Percentiles rank a stretch among this genome's conserved stretches.
phyloP scores from a whole-genome alignment of 2,329 filamentous ascomycete genomes.

The Blumeria hordei region DNA sequence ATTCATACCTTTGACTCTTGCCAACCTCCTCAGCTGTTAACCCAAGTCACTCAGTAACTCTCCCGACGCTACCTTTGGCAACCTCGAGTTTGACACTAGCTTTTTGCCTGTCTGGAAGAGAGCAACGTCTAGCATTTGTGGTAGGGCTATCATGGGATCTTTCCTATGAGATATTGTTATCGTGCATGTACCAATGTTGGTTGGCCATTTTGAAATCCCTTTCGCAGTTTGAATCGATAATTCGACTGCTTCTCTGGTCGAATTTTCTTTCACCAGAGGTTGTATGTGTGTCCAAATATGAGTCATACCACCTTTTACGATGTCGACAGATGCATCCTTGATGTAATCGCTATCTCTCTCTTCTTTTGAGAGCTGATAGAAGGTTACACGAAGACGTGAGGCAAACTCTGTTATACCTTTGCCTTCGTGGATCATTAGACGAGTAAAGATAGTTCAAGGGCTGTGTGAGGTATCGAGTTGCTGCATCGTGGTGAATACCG shows the following conservation, averaged over 20 bases:
- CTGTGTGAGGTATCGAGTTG: background rate
- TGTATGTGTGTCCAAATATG: background rate
- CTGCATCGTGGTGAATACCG: background rate
- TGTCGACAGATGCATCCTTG: background rate
- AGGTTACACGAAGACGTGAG: background rate
- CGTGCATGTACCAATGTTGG: too few relatives aligned
- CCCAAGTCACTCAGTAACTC: too few relatives aligned
- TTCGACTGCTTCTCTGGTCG: background rate
- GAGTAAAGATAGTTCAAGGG: background rate
- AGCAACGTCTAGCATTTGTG: background rate
- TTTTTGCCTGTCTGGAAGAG: too few relatives aligned
- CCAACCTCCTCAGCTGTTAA: too few relatives aligned
- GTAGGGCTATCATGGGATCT: background rate
- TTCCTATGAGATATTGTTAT: too few relatives aligned
- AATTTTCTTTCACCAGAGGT: background rate
- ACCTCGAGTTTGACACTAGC: too few relatives aligned
- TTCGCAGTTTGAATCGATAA: background rate
- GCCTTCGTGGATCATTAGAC: background rate
- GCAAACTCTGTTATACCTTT: background rate
- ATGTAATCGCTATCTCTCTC: background rate
- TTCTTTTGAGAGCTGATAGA: background rate
- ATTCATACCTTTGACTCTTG: too few relatives aligned
- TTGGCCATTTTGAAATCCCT: background rate
- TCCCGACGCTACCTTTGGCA: too few relatives aligned
- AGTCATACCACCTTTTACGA: background rate